phyloP scores from a whole-genome alignment of 1,139 yeast genomes.

The Taphrina flavorubra region DNA sequence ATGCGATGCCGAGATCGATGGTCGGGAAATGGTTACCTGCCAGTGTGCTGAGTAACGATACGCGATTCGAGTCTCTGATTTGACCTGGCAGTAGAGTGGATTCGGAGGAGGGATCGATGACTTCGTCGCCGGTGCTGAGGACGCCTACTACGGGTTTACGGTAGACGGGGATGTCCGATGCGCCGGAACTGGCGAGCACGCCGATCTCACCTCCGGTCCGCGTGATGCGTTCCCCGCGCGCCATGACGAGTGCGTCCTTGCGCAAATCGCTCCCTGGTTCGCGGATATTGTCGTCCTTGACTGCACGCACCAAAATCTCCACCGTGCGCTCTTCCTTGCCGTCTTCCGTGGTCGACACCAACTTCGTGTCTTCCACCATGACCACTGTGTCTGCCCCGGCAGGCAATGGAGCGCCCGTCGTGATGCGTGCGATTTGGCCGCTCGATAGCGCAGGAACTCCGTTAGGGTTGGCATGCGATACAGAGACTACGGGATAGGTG shows the following conservation, averaged over 20 bases:
- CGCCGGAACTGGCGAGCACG: slow-evolving; percentile 55
- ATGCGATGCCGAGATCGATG: slow-evolving; percentile 57
- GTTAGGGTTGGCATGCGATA: slow-evolving; percentile 55
- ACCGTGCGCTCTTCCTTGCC: slow-evolving; percentile 55
- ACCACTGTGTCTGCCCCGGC: slow-evolving; percentile 60
- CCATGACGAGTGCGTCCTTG: slow-evolving; percentile 52
- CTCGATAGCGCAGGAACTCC: slow-evolving; percentile 45
- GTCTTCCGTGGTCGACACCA: slow-evolving; percentile 51
- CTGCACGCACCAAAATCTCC: slow-evolving; percentile 47
- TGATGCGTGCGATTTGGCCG: slow-evolving; percentile 56
- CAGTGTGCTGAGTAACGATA: slow-evolving; percentile 54
- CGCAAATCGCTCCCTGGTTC: slow-evolving; percentile 57
- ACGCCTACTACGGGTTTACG: slow-evolving; percentile 57
- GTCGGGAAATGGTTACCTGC: slow-evolving; percentile 51
- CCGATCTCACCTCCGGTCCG: slow-evolving; percentile 60
- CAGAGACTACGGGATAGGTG: slow-evolving; percentile 53
- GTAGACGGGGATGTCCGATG: slow-evolving; percentile 52
- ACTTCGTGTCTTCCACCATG: slow-evolving; percentile 59
- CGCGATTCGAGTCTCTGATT: slow-evolving; percentile 60
- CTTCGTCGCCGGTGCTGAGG: slow-evolving; percentile 60
- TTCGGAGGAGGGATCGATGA: slow-evolving; percentile 51
- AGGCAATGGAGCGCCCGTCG: slow-evolving; percentile 63
- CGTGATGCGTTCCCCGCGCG: slow-evolving; percentile 53
- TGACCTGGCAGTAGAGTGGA: slow-evolving; percentile 53
- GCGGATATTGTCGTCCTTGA: slow-evolving; percentile 56